A percentile compares a stretch with the other conserved stretches of the same genome.
These are phyloP conservation scores for Phanerochaete sordida DNA, from an alignment of 768 basidiomycete genomes.

Conservation along the genomic window DNA sequence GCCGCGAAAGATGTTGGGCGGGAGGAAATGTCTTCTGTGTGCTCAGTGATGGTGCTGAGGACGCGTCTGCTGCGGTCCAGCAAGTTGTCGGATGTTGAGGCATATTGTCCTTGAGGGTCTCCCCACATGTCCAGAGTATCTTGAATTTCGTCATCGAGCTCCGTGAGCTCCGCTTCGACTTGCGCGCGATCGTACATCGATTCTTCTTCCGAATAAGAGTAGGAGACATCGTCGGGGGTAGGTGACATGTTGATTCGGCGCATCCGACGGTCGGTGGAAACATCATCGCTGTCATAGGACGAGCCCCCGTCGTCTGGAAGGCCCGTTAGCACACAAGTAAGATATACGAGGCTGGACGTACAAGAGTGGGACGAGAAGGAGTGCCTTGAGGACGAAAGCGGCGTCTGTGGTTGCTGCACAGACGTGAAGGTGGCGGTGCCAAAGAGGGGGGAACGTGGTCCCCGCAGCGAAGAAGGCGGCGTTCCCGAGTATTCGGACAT, in stretches of 20 bases:
- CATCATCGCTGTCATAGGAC: conserved; percentile 42
- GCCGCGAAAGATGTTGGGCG: conserved; percentile 47
- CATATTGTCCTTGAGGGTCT: conserved; percentile 1
- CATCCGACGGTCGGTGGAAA: conserved; percentile 44
- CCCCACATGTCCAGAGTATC: conserved; percentile 64
- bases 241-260: conserved; percentile 57
- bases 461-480: conserved; percentile 26
- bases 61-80: conserved; percentile 41
- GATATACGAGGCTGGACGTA: background rate
- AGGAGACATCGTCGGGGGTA: conserved; percentile 46
- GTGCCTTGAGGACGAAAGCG: conserved; percentile 57
- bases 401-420: conserved; percentile 47
- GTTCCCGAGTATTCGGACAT: conserved; percentile 38
- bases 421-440: conserved; percentile 58
- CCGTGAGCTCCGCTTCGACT: conserved; percentile 65
- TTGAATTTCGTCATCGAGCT: conserved; percentile 65
- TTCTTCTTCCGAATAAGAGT: conserved; percentile 59
- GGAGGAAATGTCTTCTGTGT: conserved; percentile 62
- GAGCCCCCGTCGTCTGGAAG: conserved; percentile 42
- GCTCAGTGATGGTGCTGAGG: conserved; percentile 77
- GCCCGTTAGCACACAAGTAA: background rate
- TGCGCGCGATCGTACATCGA: conserved; percentile 45
- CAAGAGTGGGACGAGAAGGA: conserved; percentile 50
- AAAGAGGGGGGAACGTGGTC: conserved; percentile 56
- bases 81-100: conserved; percentile 31